Conservation (phyloP, 345 rosid species). For the Corchorus capsularis region DNA sequence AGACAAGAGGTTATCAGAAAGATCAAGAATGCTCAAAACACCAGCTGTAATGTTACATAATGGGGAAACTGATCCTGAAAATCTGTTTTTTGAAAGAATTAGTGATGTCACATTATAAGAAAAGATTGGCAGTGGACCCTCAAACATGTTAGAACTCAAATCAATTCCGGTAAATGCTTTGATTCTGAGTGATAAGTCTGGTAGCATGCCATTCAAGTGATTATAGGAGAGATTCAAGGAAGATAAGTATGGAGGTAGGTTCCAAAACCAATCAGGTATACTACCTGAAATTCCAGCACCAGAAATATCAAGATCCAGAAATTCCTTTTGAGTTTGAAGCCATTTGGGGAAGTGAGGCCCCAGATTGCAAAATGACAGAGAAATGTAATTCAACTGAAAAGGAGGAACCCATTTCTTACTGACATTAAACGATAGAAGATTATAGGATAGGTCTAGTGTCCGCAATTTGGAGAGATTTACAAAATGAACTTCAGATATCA, state of each 20-base stretch:
- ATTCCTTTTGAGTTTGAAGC: not conserved
- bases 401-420: not conserved
- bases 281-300: not conserved
- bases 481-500: not conserved
- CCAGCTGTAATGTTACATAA: not conserved
- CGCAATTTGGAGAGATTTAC: not conserved
- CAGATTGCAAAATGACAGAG: not conserved
- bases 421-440: not conserved
- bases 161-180: not conserved
- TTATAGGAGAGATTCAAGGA: not conserved
- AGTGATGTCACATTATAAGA: constrained; percentile 11
- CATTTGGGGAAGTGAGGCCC: constrained; percentile 1
- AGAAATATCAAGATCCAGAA: not conserved
- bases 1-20: constrained; percentile 23
- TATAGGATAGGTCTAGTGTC: not conserved
- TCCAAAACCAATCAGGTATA: not conserved
- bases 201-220: not conserved
- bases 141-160: constrained; percentile 25
- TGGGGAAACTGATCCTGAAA: constrained; percentile 27
- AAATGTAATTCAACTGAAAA: not conserved
- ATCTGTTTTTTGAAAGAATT: constrained; percentile 4
- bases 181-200: not conserved
- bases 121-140: constrained; percentile 25
- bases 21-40: not conserved
- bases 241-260: not conserved